Evolutionary conservation across 257 asterid species (phyloP), one percentile per base, ranked within the genome.

Genomic region (Solanum sitiens): DNA sequence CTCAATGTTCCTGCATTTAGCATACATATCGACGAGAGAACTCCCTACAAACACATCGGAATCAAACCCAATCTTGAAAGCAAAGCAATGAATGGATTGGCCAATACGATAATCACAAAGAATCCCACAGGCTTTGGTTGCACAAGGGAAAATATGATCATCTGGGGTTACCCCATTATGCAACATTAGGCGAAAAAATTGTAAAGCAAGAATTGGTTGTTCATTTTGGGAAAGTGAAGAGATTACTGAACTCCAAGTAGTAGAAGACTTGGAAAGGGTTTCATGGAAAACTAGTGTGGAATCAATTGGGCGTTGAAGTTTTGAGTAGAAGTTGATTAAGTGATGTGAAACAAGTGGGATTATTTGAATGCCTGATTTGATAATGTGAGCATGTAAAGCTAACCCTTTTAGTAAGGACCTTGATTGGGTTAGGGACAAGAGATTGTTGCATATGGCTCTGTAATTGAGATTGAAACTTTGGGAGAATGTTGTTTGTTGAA

Each of bases 191-290:
- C 91, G 92, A 40, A 96, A 94, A 83, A 87, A 91, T 73, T 91
- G 85, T 4, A 96, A 89, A 65, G 95, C 98, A 21, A 87, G 85
- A 47, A 92, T 30, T 27, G 98, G 98, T 25, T 93, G 93, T 30
- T 95, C 96, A 75, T 94, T 96, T 82, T 95, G 94, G 37, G 95
- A 86, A 83, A 94, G 93, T n/a, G 94, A 89, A 7, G 98, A 93
- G 70, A 96, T 90, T 85, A 95, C 89, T 16, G 98, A 94, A 87
- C 99, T 95, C 98, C 98, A 96, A 47, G 98, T 94, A 75, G 99
- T 94, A 71, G 98, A 88, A 18, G 96, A 94, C 86, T 94, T 96
- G 87, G 91, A 84, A 9, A 86, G 89, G 67, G 97, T 88, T 67
- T 95, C 96, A 3, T 72, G 86, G 82, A 96, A 95, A 71, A 94